phyloP scores from a whole-genome alignment of 75 land plant species.

The Adiantum capillusveneris region DNA sequence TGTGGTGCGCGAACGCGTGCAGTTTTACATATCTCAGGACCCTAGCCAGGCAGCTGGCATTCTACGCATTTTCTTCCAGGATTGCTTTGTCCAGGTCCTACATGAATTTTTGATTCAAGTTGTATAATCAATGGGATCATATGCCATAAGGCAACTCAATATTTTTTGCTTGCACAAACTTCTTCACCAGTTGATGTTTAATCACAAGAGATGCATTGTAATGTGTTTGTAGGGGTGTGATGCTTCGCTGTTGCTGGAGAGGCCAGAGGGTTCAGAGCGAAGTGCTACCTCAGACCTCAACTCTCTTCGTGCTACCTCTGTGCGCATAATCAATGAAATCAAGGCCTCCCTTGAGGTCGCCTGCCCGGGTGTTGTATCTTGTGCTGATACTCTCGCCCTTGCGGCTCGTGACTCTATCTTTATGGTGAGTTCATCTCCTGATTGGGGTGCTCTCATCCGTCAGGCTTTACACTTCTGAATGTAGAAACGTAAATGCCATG shows the following conservation, averaged over 20 bases:
- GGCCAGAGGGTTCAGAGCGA: background rate
- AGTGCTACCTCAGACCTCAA: background rate
- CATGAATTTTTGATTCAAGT: background rate
- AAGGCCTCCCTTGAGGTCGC: conserved; percentile 1
- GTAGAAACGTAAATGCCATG: background rate
- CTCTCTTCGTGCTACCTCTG: background rate
- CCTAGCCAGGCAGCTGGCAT: conserved; percentile 12
- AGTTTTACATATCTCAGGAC: conserved; percentile 3
- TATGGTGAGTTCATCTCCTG: background rate
- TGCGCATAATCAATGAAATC: background rate
- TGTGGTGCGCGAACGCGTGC: conserved; percentile 1
- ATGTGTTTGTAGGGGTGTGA: background rate
- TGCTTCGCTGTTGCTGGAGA: background rate
- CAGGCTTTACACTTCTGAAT: background rate
- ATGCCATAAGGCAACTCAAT: background rate
- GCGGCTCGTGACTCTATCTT: background rate
- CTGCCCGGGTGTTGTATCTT: background rate
- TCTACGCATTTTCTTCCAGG: conserved; percentile 15
- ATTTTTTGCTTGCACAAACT: background rate
- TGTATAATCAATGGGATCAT: background rate
- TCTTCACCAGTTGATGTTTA: background rate
- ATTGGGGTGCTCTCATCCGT: background rate
- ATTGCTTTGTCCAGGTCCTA: conserved; percentile 16
- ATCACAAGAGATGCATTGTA: background rate
- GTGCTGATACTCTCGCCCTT: background rate